Evolutionary conservation across 805 yeast genomes (phyloP).

Genomic region (Helenozyma baotianmanensis): DNA sequence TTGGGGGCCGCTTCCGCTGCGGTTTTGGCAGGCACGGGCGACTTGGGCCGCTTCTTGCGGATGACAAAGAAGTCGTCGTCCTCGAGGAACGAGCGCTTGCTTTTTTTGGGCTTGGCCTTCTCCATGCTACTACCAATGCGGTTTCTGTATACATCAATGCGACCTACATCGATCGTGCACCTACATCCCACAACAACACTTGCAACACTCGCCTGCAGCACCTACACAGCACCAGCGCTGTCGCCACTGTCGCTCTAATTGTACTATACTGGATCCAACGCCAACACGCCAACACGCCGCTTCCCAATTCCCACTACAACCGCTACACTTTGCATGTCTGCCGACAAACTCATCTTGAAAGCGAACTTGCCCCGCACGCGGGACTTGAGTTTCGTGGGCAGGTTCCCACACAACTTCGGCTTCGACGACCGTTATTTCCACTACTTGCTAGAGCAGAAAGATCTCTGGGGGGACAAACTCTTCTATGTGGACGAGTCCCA

Average conservation of each 20-base stretch:
- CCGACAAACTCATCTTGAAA: constrained; percentile 12
- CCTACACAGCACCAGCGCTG: no score
- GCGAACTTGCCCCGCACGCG: constrained; percentile 13
- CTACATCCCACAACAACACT: no score
- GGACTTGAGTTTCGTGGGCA: constrained; percentile 17
- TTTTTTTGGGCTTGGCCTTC: constrained; percentile 8
- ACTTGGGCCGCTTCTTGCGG: constrained; percentile 11
- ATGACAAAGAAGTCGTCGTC: constrained; percentile 32
- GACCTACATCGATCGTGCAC: no score
- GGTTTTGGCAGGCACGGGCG: constrained; percentile 1
- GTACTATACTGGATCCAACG: no score
- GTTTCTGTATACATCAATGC: no score
- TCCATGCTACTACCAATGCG: no score
- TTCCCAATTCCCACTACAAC: no score
- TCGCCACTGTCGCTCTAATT: no score
- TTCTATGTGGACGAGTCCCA: constrained; percentile 38
- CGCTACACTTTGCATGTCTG: no score
- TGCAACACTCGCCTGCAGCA: no score
- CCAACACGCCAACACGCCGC: no score
- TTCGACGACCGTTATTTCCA: constrained; percentile 40
- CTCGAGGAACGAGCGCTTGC: constrained; percentile 8
- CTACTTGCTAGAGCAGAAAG: constrained; percentile 40
- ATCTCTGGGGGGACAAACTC: constrained; percentile 45
- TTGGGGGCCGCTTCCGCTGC: no score
- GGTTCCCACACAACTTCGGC: constrained; percentile 45